A percentile compares a stretch with the other conserved stretches of the same genome.
Conservation (phyloP, 345 rosid genomes). For the Euphorbia peplus region DNA sequence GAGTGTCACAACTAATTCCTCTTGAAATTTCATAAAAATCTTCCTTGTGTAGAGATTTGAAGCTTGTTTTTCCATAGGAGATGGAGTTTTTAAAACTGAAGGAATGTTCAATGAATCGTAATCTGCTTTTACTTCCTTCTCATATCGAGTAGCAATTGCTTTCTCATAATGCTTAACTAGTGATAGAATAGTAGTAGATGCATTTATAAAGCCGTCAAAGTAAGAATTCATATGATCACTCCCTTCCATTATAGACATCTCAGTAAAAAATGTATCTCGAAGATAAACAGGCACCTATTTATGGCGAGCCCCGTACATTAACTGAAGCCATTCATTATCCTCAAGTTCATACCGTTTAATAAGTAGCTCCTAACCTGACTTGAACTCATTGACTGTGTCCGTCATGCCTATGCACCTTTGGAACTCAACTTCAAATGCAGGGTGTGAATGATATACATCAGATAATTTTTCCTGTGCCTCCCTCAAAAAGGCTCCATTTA, state of each 20-base stretch:
- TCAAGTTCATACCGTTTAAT: conserved; percentile 27
- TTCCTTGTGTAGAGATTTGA: conserved; percentile 45
- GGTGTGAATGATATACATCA: conserved; percentile 33
- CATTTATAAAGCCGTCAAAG: conserved; percentile 54
- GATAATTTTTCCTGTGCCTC: conserved; percentile 42
- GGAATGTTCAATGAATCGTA: conserved; percentile 34
- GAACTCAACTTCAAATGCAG: conserved; percentile 41
- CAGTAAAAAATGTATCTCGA: conserved; percentile 41
- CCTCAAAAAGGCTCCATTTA: conserved; percentile 36
- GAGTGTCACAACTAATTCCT: conserved; percentile 49
- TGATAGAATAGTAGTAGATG: conserved; percentile 34
- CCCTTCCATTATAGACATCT: conserved; percentile 33
- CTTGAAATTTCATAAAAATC: conserved; percentile 43
- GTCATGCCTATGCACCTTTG: conserved; percentile 40
- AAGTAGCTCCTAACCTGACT: conserved; percentile 42
- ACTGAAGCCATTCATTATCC: conserved; percentile 45
- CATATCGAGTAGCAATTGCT: conserved; percentile 32
- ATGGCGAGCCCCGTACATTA: conserved; percentile 34
- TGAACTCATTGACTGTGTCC: conserved; percentile 41
- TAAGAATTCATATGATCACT: conserved; percentile 38
- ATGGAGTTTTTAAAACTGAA: conserved; percentile 44
- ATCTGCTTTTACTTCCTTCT: conserved; percentile 51
- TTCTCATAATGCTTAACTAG: conserved; percentile 43
- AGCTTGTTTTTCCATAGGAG: conserved; percentile 52
- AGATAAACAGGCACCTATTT: conserved; percentile 49